A percentile compares a stretch with the other conserved stretches of the same genome.
These are phyloP conservation scores for Furculomyces boomerangus DNA, from an alignment of 371 early-diverging fungal genomes.

Conservation along the genomic window DNA sequence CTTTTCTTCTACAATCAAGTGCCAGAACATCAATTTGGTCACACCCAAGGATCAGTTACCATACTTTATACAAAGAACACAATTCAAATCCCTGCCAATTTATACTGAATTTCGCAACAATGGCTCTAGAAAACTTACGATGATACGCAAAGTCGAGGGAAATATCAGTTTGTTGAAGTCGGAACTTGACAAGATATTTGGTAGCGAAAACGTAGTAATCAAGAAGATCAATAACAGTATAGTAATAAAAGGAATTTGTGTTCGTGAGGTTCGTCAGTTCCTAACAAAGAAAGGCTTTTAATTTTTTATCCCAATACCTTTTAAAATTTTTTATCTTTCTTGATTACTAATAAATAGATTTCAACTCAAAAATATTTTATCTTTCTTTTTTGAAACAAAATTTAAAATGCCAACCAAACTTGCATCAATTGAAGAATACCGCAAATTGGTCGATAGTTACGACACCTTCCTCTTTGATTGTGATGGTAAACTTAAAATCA, in stretches of 20 bases:
- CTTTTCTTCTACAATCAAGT: no score
- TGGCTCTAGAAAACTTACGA: constrained; percentile 38
- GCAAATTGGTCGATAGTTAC: constrained; percentile 36
- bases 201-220: neutral
- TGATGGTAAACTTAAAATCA: constrained; percentile 46
- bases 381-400: no score
- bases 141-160: constrained; percentile 57
- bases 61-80: constrained; percentile 39
- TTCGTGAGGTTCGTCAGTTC: constrained; percentile 1
- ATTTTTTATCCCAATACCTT: no score
- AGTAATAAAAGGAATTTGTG: neutral
- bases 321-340: no score
- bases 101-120: constrained; percentile 56
- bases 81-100: constrained; percentile 42
- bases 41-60: no score
- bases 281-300: constrained; percentile 5
- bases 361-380: no score
- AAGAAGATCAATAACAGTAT: constrained; percentile 1
- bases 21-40: no score
- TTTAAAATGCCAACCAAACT: constrained; percentile 11
- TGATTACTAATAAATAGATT: no score
- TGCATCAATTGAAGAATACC: constrained; percentile 19
- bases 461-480: constrained; percentile 93
- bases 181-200: constrained; percentile 1
- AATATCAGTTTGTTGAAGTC: constrained; percentile 26